Evolutionary conservation across 805 yeast genomes (phyloP), one percentile per base, ranked within the genome.

Genomic region (Candida pseudofarinosa): DNA sequence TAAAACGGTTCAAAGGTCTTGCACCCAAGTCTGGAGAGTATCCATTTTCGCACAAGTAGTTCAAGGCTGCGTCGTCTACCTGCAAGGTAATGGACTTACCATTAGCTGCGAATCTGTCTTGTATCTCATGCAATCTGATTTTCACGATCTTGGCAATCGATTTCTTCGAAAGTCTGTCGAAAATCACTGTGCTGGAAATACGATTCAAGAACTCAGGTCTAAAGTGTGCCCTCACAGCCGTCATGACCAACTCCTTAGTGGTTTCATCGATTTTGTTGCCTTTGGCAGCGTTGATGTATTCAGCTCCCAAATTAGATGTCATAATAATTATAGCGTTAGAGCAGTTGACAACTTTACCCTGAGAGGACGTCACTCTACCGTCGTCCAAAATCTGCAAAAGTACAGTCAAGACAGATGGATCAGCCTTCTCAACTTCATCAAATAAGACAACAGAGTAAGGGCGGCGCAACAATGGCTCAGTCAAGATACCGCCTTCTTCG

Each of bases 391-490:
- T 80, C 66, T 93, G 99, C 53, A 93, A 74, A 56, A 93, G 73
- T 16, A 93, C 85, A 6, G 97, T 93, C 59, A 91, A 73, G 2
- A 93, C 99, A 62, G 91, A 98, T 1, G 99, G 99, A 4, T 96
- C 96, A 14, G 99, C 99, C 67, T 93, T 93, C 62, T 93, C 99
- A 43, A 93, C 96, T 70, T 93, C 99, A 67, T 93, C 99, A 59
- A 93, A 93, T 48, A 93, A 74, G 33, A 93, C 76, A n/a, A 93
- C 99, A 4, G 97, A 88, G 69, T 93, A 93, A 43, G 99, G 99
- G 48, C 85, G 83, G 58, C 97, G 79, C 47, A 88, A 77, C 43
- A 93, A 74, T 51, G 93, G 96, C 56, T 93, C 95, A 4, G 99
- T 93, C 52, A 93, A 76, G 54, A 91, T 79, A 51, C 99, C 99